Conservation (phyloP, 169 alveolate species). For the Theileria annulata region DNA sequence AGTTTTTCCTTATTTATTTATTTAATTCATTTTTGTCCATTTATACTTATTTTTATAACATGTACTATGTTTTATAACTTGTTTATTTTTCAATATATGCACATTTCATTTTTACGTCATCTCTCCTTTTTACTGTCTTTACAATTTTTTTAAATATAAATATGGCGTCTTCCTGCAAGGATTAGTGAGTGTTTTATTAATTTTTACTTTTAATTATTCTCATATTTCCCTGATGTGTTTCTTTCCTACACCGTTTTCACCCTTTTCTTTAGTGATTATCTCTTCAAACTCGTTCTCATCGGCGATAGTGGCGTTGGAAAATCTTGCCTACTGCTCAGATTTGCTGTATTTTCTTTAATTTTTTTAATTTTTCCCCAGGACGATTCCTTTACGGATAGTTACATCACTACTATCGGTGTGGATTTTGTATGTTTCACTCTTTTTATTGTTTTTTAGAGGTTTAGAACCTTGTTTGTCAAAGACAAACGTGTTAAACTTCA, state of each 20-base stretch:
- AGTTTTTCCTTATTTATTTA: not conserved
- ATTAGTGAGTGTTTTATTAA: conserved; percentile 51
- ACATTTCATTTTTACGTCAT: not conserved
- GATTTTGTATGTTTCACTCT: conserved; percentile 71
- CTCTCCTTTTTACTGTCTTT: not conserved
- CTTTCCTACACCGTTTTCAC: not conserved
- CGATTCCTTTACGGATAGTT: conserved; percentile 86
- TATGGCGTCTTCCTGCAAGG: conserved; percentile 48
- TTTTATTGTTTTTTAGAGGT: conserved; percentile 62
- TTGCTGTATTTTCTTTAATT: conserved; percentile 78
- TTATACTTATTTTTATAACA: not conserved
- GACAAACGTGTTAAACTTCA: conserved; percentile 89
- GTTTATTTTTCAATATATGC: not conserved
- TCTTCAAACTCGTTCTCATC: conserved; percentile 94
- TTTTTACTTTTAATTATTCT: not conserved
- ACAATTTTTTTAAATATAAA: conserved; percentile 29
- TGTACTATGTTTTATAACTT: not conserved
- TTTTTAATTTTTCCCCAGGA: conserved; percentile 53
- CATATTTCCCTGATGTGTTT: not conserved
- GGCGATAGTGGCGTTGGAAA: conserved; percentile 99
- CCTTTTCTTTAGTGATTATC: conserved; percentile 79
- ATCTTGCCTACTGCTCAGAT: conserved; percentile 93
- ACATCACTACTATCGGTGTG: conserved; percentile 87
- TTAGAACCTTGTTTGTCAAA: conserved; percentile 88
- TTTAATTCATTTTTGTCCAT: not conserved